Base-by-base conservation (phyloP, 208 protist species). In the Trypanosoma cruzi region DNA sequence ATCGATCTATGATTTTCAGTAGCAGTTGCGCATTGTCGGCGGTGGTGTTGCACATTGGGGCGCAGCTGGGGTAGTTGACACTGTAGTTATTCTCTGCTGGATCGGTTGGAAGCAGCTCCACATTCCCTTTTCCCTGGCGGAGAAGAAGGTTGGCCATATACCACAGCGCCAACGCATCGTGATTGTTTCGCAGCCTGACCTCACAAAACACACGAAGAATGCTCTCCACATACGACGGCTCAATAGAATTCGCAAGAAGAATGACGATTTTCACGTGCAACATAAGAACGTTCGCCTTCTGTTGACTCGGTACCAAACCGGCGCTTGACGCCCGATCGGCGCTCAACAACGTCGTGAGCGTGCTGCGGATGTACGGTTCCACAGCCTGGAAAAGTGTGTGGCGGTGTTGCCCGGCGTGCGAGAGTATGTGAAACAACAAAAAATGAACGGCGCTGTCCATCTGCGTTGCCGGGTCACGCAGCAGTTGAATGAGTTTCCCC, bases 21-120 rank as follows among this genome's bases (percentile, higher is more conserved):
- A 95, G 75, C 18, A 92, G 73, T 76, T 96, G 92, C 11, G 89
- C 92, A 74, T 96, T 96, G 77, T 94, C 87, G 42, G 92, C 92
- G 2, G 80, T 82, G 46, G 81, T 88, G 31, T 80, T 80, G 53
- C 79, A 92, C 34, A 78, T 56, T 37, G 92, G 92, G 4, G 92
- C 89, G 52, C 88, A 94, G 49, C 79, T 84, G 11, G 92, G 88
- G 57, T 79, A 92, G 37, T 86, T 79, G n/a, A 93, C 71, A 61
- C 85, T 89, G 80, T 95, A 96, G 72, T 82, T 89, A 77, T 86
- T 95, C 72, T 93, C 87, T 56, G 85, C 77, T 14, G 92, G 92
- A 62, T 94, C 92, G 24, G 82, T 95, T 14, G 92, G 89, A 24
- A 95, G 77, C 54, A 96, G 79, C 59, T 96, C 92, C 7, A 96